Evolutionary conservation across 1,139 yeast species (phyloP), one percentile per base, ranked within the genome.

Genomic region (Diutina ranongensis): DNA sequence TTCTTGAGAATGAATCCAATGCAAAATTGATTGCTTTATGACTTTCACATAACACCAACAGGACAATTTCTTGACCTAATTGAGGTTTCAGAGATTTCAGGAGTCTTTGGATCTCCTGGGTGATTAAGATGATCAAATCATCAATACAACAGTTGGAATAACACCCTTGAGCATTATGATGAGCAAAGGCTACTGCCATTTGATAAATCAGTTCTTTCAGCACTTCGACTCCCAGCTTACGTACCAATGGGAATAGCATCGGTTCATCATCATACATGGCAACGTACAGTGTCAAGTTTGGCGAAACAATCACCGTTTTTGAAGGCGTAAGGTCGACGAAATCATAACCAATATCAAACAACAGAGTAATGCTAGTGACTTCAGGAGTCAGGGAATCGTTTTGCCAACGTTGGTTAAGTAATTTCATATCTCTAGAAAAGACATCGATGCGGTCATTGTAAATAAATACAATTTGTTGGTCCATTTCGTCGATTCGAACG

Each of bases 1-100:
- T 86, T 48, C 76, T 73, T 10, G 78, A 71, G 48, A 80, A 74
- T 38, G 65, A 59, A 51, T 83, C 87, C 46, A 84, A 68, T 34
- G 80, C 78, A 58, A 83, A 78, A 56, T 78, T 80, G 46, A 83
- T 74, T 0, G 92, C 80, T 28, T 77, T 64, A 54, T 84, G 92
- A 2, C 80, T 70, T 55, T 84, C 94, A 47, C 75, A 68, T 18
- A 83, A 58, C 2, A 80, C 62, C 0, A 73, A 63, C 27, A 70
- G 65, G 8, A 72, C 58, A 21, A 78, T 62, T 13, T 38, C 42
- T 10, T 35, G 40, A 21, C 25, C 40, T n/a, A 35, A 3, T 13
- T 10, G 27, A 4, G 42, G 42, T 15, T 22, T 22, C 36, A 34
- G 36, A 3, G 16, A 9, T n/a, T 15, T n/a, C 13, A 25, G 31